Evolutionary conservation across 345 rosid species (phyloP).

Genomic region (Syzygium aromaticum): DNA sequence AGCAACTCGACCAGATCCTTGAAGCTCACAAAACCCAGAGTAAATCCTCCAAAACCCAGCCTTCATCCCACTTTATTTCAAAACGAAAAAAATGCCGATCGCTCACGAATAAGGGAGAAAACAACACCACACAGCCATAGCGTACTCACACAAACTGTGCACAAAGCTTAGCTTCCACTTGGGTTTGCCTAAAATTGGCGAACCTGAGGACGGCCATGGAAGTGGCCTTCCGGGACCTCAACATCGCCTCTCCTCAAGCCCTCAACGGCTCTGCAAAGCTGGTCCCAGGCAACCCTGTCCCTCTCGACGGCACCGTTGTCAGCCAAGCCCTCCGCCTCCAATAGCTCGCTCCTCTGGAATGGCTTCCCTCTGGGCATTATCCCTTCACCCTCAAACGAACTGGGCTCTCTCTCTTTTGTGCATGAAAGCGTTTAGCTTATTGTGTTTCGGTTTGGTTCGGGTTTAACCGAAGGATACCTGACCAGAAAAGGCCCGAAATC

Average conservation of each 20-base stretch:
- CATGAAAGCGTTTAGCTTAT: neutral
- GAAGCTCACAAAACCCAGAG: slow-evolving; percentile 2
- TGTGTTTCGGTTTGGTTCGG: fast-evolving
- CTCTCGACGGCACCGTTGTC: slow-evolving; percentile 49
- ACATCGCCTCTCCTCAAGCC: slow-evolving; percentile 47
- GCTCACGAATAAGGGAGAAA: neutral
- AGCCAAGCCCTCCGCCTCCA: slow-evolving; percentile 65
- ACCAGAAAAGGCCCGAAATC: neutral
- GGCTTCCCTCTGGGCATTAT: slow-evolving; percentile 72
- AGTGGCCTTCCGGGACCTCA: slow-evolving; percentile 67
- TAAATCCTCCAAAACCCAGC: neutral
- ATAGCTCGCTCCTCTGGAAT: slow-evolving; percentile 46
- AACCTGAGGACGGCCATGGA: slow-evolving; percentile 67
- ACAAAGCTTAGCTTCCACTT: neutral
- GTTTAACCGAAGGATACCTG: neutral
- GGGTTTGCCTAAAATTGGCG: slow-evolving; percentile 34
- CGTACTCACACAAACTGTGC: neutral
- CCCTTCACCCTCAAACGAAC: slow-evolving; percentile 38
- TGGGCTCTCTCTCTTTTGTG: slow-evolving; percentile 44
- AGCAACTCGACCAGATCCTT: slow-evolving; percentile 49
- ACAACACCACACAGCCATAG: neutral
- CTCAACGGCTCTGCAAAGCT: slow-evolving; percentile 58
- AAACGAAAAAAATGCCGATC: neutral
- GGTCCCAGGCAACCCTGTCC: slow-evolving; percentile 63
- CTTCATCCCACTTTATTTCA: neutral